Base-by-base conservation (phyloP, 345 rosid genomes). In the Populus nigra region DNA sequence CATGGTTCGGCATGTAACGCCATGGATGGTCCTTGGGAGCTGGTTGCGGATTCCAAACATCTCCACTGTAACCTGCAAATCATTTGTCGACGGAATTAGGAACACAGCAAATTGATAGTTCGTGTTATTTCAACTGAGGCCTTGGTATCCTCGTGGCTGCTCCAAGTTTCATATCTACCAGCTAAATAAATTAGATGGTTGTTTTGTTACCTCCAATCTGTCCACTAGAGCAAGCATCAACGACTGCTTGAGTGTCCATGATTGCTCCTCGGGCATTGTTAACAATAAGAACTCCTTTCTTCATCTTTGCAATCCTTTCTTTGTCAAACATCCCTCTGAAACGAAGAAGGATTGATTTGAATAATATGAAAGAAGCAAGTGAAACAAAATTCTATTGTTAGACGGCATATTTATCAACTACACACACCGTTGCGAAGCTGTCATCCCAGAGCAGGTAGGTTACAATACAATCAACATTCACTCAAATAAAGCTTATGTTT, bases 1-100 rank as follows among this genome's bases (percentile, higher is more conserved):
- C 98, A 5, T 95, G 99, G 86, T 95, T 92, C 53, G 98, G 96
- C 98, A 95, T 95, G 86, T 91, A 91, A 31, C 99, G 95, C 99
- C 99, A 95, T 29, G 98, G 99, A 65, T 95, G 99, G 79, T 95
- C 96, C 84, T 92, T 93, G 20, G 99, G 97, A 71, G 99, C 97
- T 23, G 98, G 98, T 68, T 95, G 98, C 22, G 97, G 99, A 62
- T 87, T 25, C 99, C 99, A 95, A 70, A 92, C 97, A 85, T 95
- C 99, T 47, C 98, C 98, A 65, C 99, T 91, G 77, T 95, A 95
- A 27, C 99, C 96, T 91, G 87, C 49, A 69, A 68, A 57, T 27
- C 8, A 62, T 47, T 33, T 29, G n/a, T 22, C 7, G 5, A 45
- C 12, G 35, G 8, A 62, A 57, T 77, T n/a, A 49, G 20, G 20